Percentiles rank a stretch among this genome's conserved stretches.
These are phyloP conservation scores for Cadophora gregata DNA, from an alignment of 2,329 filamentous ascomycete species.

Conservation along the genomic window DNA sequence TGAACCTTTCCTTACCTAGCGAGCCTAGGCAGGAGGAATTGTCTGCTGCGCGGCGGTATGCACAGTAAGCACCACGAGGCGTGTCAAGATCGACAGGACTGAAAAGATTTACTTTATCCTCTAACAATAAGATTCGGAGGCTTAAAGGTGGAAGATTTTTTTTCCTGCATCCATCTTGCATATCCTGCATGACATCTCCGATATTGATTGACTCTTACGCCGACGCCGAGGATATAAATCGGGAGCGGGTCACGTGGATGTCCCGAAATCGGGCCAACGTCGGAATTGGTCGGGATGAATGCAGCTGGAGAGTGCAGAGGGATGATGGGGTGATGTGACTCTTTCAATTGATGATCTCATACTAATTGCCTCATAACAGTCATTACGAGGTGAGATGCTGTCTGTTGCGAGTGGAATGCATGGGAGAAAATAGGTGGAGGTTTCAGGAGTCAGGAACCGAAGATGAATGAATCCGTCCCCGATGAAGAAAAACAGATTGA, in stretches of 20 bases:
- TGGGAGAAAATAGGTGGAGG: neutral
- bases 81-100: too few relatives aligned
- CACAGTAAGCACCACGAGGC: too few relatives aligned
- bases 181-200: neutral
- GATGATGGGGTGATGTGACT: neutral
- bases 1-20: too few relatives aligned
- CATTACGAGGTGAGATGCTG: neutral
- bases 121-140: too few relatives aligned
- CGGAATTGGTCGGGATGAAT: slow-evolving; percentile 9
- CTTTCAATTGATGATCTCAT: neutral
- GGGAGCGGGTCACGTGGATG: neutral
- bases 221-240: neutral
- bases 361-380: neutral
- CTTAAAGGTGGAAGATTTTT: too few relatives aligned
- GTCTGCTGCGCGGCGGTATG: too few relatives aligned
- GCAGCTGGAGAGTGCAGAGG: neutral
- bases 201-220: neutral
- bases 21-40: too few relatives aligned
- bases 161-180: neutral
- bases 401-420: neutral
- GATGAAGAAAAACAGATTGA: too few relatives aligned
- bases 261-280: neutral
- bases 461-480: neutral
- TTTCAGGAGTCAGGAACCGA: neutral
- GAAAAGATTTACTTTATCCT: too few relatives aligned